Evolutionary conservation across 2,329 filamentous ascomycete genomes (phyloP), one percentile per base, ranked within the genome.

Genomic region (Cucurbitaria berberidis): DNA sequence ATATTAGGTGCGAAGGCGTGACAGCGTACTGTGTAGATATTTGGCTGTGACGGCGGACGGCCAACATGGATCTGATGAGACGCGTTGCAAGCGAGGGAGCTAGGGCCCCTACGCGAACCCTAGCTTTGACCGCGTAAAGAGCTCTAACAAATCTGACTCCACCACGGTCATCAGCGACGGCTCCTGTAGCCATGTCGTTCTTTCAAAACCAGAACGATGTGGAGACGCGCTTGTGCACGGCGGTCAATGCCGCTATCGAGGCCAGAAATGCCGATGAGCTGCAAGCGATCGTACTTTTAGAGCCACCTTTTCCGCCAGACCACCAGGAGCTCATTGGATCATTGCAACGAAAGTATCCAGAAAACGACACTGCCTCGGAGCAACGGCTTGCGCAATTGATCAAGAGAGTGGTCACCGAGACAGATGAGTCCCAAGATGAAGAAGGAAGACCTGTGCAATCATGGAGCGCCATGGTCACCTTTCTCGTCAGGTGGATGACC

Each of bases 401-500:
- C 11, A 61, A 57, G 4, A 48, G 51, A 8, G 55, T 61, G 0
- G 69, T 73, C 54, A 84, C 87, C 7, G 67, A 73, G 49, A 68
- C 67, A 16, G 62, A 55, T 13, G 70, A 71, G 40, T 83, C 88
- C 46, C 82, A 89, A 36, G 82, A 85, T 1, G 79, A 81, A 0
- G 85, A 89, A 45, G 87, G 86, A 1, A 57, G 65, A 32, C 65
- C 66, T 5, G 55, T 73, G 11, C 86, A 87, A 7, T 81, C 83
- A 0, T 96, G 91, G 91, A 84, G 86, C 0, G 85, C 89, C 1
- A 91, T 96, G 70, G 80, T 89, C 44, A 83, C 86, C 2, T 96
- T 96, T 68, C 85, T 96, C 73, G 89, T 86, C 64, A 86, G 91
- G 44, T 97, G 96, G 68, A 81, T 96, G 59, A 80, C 84, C 39